phyloP scores from a whole-genome alignment of 176 grass and related monocot species.

The Oryza australiensis region DNA sequence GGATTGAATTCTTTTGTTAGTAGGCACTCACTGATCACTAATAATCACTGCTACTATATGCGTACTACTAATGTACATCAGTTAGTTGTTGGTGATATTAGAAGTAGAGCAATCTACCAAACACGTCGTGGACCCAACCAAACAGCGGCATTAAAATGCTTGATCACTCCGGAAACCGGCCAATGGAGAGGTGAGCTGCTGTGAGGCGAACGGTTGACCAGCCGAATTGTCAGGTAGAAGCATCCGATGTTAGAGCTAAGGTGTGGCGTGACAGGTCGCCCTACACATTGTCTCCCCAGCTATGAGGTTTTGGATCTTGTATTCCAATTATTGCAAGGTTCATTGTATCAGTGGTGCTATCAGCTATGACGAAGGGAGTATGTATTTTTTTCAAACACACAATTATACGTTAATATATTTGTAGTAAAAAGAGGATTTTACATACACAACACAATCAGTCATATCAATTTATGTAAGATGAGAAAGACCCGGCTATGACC shows the following conservation, averaged over 20 bases:
- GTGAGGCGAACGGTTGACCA: slow-evolving; percentile 41
- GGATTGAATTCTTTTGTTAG: no score
- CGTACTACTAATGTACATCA: not conserved
- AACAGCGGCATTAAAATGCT: not conserved
- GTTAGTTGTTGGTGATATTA: not conserved
- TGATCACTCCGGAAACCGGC: not conserved
- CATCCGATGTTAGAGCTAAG: slow-evolving; percentile 14
- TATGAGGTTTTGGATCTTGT: slow-evolving; percentile 10
- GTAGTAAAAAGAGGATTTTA: no score
- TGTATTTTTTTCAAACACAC: no score
- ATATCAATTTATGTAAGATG: no score
- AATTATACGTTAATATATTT: no score
- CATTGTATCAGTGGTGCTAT: not conserved
- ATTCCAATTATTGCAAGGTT: not conserved
- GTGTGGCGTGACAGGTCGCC: slow-evolving; percentile 21
- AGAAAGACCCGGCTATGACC: no score
- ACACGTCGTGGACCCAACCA: not conserved
- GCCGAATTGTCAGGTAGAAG: slow-evolving; percentile 35
- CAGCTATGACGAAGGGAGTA: no score
- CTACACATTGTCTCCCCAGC: not conserved
- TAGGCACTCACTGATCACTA: not conserved
- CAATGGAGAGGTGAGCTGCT: not conserved
- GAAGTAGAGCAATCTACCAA: not conserved
- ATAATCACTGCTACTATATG: no score
- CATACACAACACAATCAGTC: no score